These are phyloP conservation scores for Odonthalia washingtoniensis DNA, from an alignment of 31 red algal genomes.

Conservation along the genomic window DNA sequence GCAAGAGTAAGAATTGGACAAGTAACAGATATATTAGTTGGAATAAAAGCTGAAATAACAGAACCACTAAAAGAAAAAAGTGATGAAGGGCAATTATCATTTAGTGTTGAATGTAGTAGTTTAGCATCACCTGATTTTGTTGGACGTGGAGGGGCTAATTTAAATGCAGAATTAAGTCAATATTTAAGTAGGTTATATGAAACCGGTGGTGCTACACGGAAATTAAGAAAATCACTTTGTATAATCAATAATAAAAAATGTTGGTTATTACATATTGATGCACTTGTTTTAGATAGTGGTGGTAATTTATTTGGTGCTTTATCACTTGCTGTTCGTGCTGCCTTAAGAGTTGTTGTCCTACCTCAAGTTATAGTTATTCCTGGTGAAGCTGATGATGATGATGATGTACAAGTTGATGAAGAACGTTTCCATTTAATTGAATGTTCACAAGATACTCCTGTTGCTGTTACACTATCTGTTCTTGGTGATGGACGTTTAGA, in stretches of 20 bases:
- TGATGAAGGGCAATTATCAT: slow-evolving; percentile 58
- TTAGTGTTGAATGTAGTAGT: slow-evolving; percentile 68
- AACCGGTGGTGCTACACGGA: slow-evolving; percentile 9
- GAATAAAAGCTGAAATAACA: slow-evolving; percentile 62
- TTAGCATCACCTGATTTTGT: slow-evolving; percentile 70
- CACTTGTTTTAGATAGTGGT: slow-evolving; percentile 71
- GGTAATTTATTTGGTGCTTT: slow-evolving; percentile 71
- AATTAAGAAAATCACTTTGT: slow-evolving; percentile 26
- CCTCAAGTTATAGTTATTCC: slow-evolving; percentile 66
- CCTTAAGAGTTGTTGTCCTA: slow-evolving; percentile 61
- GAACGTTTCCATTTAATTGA: slow-evolving; percentile 44
- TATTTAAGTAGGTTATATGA: slow-evolving; percentile 54
- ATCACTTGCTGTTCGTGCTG: slow-evolving; percentile 74
- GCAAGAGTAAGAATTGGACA: slow-evolving; percentile 67
- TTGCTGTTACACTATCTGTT: slow-evolving; percentile 59
- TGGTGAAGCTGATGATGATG: slow-evolving; percentile 76
- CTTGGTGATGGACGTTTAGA: slow-evolving; percentile 14
- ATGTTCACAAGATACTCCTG: slow-evolving; percentile 48
- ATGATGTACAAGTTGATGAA: slow-evolving; percentile 74
- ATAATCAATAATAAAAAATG: slow-evolving; percentile 57
- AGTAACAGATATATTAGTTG: slow-evolving; percentile 86
- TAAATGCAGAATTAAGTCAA: slow-evolving; percentile 56
- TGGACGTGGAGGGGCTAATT: slow-evolving; percentile 52
- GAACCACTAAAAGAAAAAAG: slow-evolving; percentile 32
- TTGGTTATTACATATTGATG: slow-evolving; percentile 80